Evolutionary conservation across 305 asterid genomes (phyloP).

Genomic region (Fraxinus baroniana): DNA sequence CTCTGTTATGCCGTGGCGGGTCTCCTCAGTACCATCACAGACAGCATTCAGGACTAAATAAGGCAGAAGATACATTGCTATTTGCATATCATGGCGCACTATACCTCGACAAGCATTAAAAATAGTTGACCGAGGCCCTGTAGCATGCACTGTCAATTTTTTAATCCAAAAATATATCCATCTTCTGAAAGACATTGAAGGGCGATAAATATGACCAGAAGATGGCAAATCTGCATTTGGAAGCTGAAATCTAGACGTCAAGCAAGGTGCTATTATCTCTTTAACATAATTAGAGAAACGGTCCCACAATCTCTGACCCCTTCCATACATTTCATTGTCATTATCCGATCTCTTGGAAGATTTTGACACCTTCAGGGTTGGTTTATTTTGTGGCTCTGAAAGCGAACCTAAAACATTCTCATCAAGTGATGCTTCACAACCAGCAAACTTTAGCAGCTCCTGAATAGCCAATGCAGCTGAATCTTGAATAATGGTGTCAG

Average conservation of each 20-base stretch:
- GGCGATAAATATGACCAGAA: slow-evolving; percentile 79
- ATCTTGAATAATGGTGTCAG: slow-evolving; percentile 84
- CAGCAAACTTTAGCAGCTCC: slow-evolving; percentile 88
- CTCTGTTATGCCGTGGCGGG: slow-evolving; percentile 77
- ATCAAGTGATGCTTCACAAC: slow-evolving; percentile 82
- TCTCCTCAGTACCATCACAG: slow-evolving; percentile 89
- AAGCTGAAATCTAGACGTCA: slow-evolving; percentile 81
- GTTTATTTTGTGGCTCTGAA: slow-evolving; percentile 39
- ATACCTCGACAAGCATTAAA: slow-evolving; percentile 96
- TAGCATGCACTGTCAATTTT: slow-evolving; percentile 82
- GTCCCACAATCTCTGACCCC: slow-evolving; percentile 94
- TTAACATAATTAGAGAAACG: slow-evolving; percentile 90
- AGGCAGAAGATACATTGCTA: slow-evolving; percentile 93
- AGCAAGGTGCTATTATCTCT: slow-evolving; percentile 99
- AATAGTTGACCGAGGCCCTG: slow-evolving; percentile 80
- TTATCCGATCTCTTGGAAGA: slow-evolving; percentile 34
- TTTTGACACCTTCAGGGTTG: slow-evolving; percentile 37
- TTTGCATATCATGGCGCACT: slow-evolving; percentile 94
- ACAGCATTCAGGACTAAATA: slow-evolving; percentile 87
- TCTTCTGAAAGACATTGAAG: slow-evolving; percentile 86
- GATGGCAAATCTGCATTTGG: slow-evolving; percentile 64
- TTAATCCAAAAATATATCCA: slow-evolving; percentile 87
- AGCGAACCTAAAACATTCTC: slow-evolving; percentile 47
- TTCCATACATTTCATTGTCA: slow-evolving; percentile 42
- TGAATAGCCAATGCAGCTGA: slow-evolving; percentile 96